Base-by-base conservation (phyloP, 805 yeast genomes). In the Metschnikowia corniflorae region DNA sequence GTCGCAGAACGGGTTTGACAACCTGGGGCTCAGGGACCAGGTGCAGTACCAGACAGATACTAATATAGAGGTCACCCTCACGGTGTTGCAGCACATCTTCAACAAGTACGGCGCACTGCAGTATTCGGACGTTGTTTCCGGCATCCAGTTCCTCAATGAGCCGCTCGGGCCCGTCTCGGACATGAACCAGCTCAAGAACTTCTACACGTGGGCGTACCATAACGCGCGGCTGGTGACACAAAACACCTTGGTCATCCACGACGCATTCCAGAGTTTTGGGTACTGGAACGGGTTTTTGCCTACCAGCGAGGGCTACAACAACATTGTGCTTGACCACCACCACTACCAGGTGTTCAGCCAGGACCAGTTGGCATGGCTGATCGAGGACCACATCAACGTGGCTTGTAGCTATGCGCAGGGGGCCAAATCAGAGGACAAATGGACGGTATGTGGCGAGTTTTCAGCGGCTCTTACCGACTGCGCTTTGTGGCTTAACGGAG, bases 1-100 rank as follows among this genome's bases (percentile, higher is more conserved):
- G 16, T 84, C 95, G 16, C 97, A 89, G 61, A 89, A 89, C 58
- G 97, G 97, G 10, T 91, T 87, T 54, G 97, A 89, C 61, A 89
- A 89, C 68, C 86, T 95, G 7, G 97, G 97, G 18, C 65, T 76
- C 44, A 75, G 95, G 52, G 96, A 82, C 55, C 29, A 17, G 16
- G 37, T 47, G 33, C 37, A 34, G 29, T 47, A 39, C 42, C 51
- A 47, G 37, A 36, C 39, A 16, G 42, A 40, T 33, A 38, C 26
- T 29, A 49, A 49, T 29, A 29, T 43, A 20, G 35, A 30, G 21
- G 49, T 75, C 13, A 81, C 95, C 1, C 52, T 75, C 33, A 56
- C 68, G 5, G 86, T 80, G 2, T 60, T 89, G 38, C 54, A 67
- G 15, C 52, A 64, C 16, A 70, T 89, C 30, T 66, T 79, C 29